Conservation (phyloP, 2,329 filamentous ascomycete genomes). For the Trichoderma cornu-damae region DNA sequence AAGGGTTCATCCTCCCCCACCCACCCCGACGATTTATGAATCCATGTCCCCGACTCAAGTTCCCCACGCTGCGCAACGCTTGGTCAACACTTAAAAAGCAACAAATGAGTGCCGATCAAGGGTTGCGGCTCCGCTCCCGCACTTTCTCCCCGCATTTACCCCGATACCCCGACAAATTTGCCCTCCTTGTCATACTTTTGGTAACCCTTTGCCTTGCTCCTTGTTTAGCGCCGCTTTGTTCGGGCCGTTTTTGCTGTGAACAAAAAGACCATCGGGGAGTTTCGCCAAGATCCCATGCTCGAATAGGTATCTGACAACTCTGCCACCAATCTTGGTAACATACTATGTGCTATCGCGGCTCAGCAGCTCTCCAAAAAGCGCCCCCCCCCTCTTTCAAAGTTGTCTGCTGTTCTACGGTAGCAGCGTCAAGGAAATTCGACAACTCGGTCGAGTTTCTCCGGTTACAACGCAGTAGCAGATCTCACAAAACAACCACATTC, state of each 20-base stretch:
- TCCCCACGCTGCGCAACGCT: neutral
- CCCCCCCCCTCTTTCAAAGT: no score
- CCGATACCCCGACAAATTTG: conserved; percentile 1
- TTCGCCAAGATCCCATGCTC: conserved; percentile 1
- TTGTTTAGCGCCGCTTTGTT: conserved; percentile 13
- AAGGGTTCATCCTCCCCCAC: neutral
- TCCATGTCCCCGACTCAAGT: neutral
- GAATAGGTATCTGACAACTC: neutral
- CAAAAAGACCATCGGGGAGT: conserved; percentile 17
- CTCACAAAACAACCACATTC: neutral
- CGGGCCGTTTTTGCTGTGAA: conserved; percentile 14
- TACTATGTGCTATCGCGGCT: neutral
- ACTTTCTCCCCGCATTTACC: conserved; percentile 11
- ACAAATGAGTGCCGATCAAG: conserved; percentile 9
- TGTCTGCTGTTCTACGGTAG: neutral
- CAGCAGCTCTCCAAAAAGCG: neutral
- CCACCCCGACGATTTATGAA: neutral
- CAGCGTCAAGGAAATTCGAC: neutral
- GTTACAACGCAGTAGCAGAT: neutral
- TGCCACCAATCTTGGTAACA: conserved; percentile 15
- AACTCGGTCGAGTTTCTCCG: neutral
- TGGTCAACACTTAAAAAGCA: neutral
- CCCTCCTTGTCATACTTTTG: no score
- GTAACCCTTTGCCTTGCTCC: neutral
- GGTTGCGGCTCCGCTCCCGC: conserved; percentile 8